Conservation (phyloP, 1,284 basidiomycete species). For the Leccinum idahoense region DNA sequence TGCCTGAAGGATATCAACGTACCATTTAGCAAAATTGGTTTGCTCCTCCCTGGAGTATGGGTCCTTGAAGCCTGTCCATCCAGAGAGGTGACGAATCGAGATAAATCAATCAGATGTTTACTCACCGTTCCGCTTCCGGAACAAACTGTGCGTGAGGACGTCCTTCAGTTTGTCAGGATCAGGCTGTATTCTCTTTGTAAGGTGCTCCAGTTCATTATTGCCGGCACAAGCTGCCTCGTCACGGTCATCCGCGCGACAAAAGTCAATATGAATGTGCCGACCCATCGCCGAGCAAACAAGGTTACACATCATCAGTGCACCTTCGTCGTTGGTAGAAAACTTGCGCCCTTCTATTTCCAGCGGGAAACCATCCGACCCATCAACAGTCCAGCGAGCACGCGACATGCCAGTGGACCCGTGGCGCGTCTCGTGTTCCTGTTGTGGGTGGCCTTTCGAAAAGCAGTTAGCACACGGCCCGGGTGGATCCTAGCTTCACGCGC, state of each 20-base stretch:
- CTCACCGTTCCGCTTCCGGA: conserved; percentile 52
- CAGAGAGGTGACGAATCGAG: not conserved
- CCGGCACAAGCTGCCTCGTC: no score
- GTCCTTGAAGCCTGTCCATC: conserved; percentile 34
- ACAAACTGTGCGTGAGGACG: conserved; percentile 48
- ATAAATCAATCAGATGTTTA: not conserved
- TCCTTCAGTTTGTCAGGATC: conserved; percentile 46
- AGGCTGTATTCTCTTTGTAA: conserved; percentile 29
- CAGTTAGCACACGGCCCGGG: not conserved
- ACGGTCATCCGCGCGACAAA: conserved; percentile 35
- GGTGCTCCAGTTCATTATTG: no score
- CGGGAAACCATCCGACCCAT: conserved; percentile 38
- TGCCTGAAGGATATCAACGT: not conserved
- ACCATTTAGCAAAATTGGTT: conserved; percentile 52
- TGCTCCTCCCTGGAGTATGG: conserved; percentile 56
- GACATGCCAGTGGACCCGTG: conserved; percentile 37
- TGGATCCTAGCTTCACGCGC: not conserved
- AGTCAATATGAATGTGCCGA: conserved; percentile 35
- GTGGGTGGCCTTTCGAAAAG: conserved; percentile 45
- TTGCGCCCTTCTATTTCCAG: no score
- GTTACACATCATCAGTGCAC: no score
- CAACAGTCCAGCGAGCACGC: conserved; percentile 49
- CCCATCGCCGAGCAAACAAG: no score
- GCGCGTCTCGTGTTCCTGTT: conserved; percentile 55
- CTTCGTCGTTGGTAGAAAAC: no score